A percentile compares a stretch with the other conserved stretches of the same genome.
Evolutionary conservation across 768 basidiomycete genomes (phyloP).

Genomic region (Leucocoprinus leucothites): DNA sequence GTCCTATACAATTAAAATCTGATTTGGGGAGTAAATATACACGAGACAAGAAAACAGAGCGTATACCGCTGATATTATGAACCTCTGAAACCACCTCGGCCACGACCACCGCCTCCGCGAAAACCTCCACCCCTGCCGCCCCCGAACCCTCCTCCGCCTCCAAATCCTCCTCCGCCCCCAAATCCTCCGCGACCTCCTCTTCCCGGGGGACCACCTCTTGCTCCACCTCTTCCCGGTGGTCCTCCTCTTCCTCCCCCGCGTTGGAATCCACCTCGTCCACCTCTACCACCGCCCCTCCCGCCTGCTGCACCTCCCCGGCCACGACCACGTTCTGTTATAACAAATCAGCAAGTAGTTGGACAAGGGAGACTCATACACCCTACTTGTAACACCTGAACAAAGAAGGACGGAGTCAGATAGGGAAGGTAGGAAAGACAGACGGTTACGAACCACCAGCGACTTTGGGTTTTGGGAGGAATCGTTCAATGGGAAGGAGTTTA

Average conservation of each 20-base stretch:
- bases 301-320: conserved; percentile 35
- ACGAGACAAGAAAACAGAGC: background rate
- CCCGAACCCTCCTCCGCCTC: conserved; percentile 23
- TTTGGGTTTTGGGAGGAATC: conserved; percentile 97
- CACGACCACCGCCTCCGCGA: conserved; percentile 25
- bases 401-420: background rate
- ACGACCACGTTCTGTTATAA: conserved; percentile 38
- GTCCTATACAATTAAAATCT: background rate
- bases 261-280: conserved; percentile 44
- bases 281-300: conserved; percentile 31
- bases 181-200: conserved; percentile 42
- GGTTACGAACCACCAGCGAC: conserved; percentile 53
- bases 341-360: conserved; percentile 16
- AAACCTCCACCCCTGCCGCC: conserved; percentile 32
- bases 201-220: conserved; percentile 31
- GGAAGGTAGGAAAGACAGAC: conserved; percentile 12
- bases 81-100: conserved; percentile 45
- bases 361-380: conserved; percentile 19
- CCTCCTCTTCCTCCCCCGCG: conserved; percentile 43
- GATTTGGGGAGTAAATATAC: conserved; percentile 3
- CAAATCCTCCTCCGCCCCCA: conserved; percentile 38
- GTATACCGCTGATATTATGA: conserved; percentile 32
- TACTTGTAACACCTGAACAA: conserved; percentile 46
- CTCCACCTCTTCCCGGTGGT: conserved; percentile 24
- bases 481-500: conserved; percentile 92